These are phyloP conservation scores for Aureobasidium sp. DNA, from an alignment of 2,329 filamentous ascomycete genomes.

Conservation along the genomic window DNA sequence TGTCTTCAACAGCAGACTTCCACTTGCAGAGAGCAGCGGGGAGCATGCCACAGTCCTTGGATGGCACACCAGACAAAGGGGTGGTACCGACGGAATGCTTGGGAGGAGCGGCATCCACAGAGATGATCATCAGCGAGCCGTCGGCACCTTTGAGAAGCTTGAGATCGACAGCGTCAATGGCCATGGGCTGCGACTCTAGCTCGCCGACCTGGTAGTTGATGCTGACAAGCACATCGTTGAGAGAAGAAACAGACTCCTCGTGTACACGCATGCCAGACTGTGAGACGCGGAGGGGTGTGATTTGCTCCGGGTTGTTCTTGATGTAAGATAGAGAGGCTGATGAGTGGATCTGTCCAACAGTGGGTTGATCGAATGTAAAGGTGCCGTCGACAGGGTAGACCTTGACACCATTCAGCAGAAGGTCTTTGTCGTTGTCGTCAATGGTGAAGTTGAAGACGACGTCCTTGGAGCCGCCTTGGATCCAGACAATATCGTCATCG, in stretches of 20 bases:
- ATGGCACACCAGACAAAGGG: not conserved
- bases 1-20: slow-evolving; percentile 45
- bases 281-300: slow-evolving; percentile 28
- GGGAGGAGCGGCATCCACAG: slow-evolving; percentile 30
- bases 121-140: slow-evolving; percentile 50
- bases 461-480: slow-evolving; percentile 28
- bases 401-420: slow-evolving; percentile 55
- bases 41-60: slow-evolving; percentile 31
- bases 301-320: slow-evolving; percentile 23
- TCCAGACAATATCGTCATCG: slow-evolving; percentile 21
- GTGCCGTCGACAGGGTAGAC: slow-evolving; percentile 42
- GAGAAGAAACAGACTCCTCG: slow-evolving; percentile 43
- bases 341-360: slow-evolving; percentile 24
- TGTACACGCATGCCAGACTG: slow-evolving; percentile 32
- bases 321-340: slow-evolving; percentile 22
- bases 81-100: slow-evolving; percentile 21
- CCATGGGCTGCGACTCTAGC: slow-evolving; percentile 45
- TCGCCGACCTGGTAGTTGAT: slow-evolving; percentile 55
- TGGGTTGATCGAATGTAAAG: slow-evolving; percentile 8
- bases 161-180: slow-evolving; percentile 52
- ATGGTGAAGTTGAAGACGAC: slow-evolving; percentile 48
- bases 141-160: slow-evolving; percentile 54
- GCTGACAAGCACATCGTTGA: slow-evolving; percentile 46
- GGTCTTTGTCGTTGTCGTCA: slow-evolving; percentile 37
- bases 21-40: slow-evolving; percentile 49